Percentiles rank a stretch among this genome's conserved stretches.
These are phyloP conservation scores for Cyberlindnera samutprakarnensis DNA, from an alignment of 805 yeast genomes.

Conservation along the genomic window DNA sequence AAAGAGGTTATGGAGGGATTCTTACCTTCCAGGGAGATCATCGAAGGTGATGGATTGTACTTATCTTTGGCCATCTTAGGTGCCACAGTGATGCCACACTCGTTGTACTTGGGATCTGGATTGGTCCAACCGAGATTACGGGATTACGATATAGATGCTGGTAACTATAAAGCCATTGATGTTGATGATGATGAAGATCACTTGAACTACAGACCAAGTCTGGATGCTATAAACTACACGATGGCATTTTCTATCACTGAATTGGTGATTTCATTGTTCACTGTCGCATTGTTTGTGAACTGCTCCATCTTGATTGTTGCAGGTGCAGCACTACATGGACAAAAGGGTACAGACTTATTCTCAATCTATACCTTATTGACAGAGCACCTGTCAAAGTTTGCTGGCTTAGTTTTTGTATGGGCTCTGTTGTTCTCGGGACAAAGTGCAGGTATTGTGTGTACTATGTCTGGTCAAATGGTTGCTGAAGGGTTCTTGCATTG, in stretches of 20 bases:
- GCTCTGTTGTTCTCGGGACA: slow-evolving; percentile 84
- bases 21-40: slow-evolving; percentile 41
- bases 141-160: slow-evolving; percentile 66
- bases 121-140: slow-evolving; percentile 79
- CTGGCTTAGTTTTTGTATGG: slow-evolving; percentile 78
- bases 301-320: slow-evolving; percentile 85
- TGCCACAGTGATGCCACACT: slow-evolving; percentile 95
- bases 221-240: slow-evolving; percentile 74
- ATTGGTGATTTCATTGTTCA: slow-evolving; percentile 71
- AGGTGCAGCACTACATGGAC: slow-evolving; percentile 72
- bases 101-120: slow-evolving; percentile 81
- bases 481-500: slow-evolving; percentile 85
- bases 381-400: slow-evolving; percentile 56
- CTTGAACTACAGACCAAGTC: slow-evolving; percentile 63
- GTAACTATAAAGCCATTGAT: slow-evolving; percentile 38
- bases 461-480: slow-evolving; percentile 91
- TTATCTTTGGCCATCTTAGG: slow-evolving; percentile 82
- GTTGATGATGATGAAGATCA: slow-evolving; percentile 23
- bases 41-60: slow-evolving; percentile 62
- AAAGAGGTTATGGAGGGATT: slow-evolving; percentile 69
- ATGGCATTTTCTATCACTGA: slow-evolving; percentile 80
- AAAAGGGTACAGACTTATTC: slow-evolving; percentile 56
- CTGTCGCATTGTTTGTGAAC: slow-evolving; percentile 87
- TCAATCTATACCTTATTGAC: slow-evolving; percentile 67
- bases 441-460: slow-evolving; percentile 93